A percentile compares a stretch with the other conserved stretches of the same genome.
Conservation (phyloP, 2,329 filamentous ascomycete species). For the Aspergillus piperis region DNA sequence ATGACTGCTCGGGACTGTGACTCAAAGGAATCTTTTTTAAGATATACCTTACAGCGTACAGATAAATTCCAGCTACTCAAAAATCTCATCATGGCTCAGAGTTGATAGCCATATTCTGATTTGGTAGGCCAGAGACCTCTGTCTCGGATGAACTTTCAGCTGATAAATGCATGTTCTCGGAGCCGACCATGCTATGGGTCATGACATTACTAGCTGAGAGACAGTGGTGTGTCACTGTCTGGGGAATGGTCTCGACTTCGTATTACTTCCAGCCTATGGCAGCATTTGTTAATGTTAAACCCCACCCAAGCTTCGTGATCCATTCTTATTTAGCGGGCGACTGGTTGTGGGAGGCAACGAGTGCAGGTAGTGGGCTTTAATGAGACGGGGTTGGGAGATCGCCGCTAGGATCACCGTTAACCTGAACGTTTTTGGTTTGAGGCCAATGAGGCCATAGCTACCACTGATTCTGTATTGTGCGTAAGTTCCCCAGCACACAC, state of each 20-base stretch:
- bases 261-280: slow-evolving; percentile 18
- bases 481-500: neutral
- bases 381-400: slow-evolving; percentile 28
- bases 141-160: neutral
- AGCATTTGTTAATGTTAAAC: slow-evolving; percentile 3
- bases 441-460: slow-evolving; percentile 10
- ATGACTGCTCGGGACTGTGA: neutral
- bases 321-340: slow-evolving; percentile 12
- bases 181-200: slow-evolving; percentile 3
- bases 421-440: slow-evolving; percentile 16
- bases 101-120: neutral
- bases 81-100: neutral
- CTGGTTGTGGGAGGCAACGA: slow-evolving; percentile 11
- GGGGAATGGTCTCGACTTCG: slow-evolving; percentile 19
- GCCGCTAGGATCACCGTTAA: slow-evolving; percentile 34
- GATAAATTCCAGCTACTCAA: neutral
- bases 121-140: neutral
- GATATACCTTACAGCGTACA: neutral
- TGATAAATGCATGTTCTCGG: neutral
- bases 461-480: neutral
- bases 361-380: slow-evolving; percentile 15
- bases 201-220: slow-evolving; percentile 4
- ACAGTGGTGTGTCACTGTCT: neutral
- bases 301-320: slow-evolving; percentile 30
- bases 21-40: neutral